These are phyloP conservation scores for Syncephalis fuscata DNA, from an alignment of 371 early-diverging fungal genomes.

Conservation along the genomic window DNA sequence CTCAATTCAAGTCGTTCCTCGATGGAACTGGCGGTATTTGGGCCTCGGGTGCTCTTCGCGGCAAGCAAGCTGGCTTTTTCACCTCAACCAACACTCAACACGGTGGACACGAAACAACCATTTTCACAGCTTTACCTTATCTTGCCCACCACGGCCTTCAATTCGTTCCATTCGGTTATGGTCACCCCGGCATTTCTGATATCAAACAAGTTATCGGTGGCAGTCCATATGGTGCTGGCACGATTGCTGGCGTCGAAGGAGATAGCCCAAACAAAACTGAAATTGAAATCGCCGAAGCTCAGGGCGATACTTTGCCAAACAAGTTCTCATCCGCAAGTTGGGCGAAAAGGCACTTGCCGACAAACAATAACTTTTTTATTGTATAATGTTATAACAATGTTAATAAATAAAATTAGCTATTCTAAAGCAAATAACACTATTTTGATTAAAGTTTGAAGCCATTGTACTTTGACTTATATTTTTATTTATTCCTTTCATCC, in stretches of 20 bases:
- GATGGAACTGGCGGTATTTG: slow-evolving; percentile 65
- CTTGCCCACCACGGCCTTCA: slow-evolving; percentile 67
- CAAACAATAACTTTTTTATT: too few relatives aligned
- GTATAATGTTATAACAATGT: too few relatives aligned
- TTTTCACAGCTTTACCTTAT: slow-evolving; percentile 41
- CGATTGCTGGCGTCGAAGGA: slow-evolving; percentile 50
- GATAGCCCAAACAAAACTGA: slow-evolving; percentile 43
- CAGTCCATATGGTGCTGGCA: slow-evolving; percentile 58
- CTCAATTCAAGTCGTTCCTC: slow-evolving; percentile 52
- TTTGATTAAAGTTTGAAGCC: too few relatives aligned
- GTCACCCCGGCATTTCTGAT: slow-evolving; percentile 25
- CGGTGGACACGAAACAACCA: slow-evolving; percentile 71
- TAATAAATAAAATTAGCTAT: too few relatives aligned
- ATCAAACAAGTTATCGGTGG: slow-evolving; percentile 42
- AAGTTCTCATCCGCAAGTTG: slow-evolving; percentile 9
- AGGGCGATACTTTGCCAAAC: slow-evolving; percentile 45
- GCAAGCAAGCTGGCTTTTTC: slow-evolving; percentile 61
- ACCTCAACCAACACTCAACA: slow-evolving; percentile 51
- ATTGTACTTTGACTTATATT: too few relatives aligned
- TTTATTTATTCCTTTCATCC: too few relatives aligned
- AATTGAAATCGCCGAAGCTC: slow-evolving; percentile 36
- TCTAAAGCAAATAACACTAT: too few relatives aligned
- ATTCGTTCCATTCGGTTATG: slow-evolving; percentile 57
- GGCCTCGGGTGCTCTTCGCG: slow-evolving; percentile 37
- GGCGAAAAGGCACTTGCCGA: slow-evolving; percentile 8